phyloP scores from a whole-genome alignment of 2,329 filamentous ascomycete species.

The Teratosphaeria epicoccoides region DNA sequence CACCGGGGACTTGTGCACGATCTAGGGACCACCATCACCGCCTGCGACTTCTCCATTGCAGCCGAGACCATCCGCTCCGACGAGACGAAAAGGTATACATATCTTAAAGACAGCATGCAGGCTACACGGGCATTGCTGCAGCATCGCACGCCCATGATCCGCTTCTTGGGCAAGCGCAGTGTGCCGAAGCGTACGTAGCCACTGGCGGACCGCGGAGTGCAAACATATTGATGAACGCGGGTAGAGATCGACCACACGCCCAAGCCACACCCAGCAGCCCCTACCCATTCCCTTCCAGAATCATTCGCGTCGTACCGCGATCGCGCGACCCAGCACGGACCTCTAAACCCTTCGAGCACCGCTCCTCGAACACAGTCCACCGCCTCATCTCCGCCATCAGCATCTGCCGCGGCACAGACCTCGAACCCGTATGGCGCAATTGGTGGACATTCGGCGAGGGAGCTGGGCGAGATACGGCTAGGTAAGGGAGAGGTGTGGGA shows the following conservation, averaged over 20 bases:
- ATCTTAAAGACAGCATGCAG: slow-evolving; percentile 27
- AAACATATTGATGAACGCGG: slow-evolving; percentile 3
- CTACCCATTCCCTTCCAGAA: slow-evolving; percentile 52
- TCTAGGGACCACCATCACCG: neutral
- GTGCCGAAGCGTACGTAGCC: slow-evolving; percentile 32
- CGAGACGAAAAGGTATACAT: neutral
- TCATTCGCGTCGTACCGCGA: slow-evolving; percentile 69
- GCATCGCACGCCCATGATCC: slow-evolving; percentile 41
- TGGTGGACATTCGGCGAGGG: slow-evolving; percentile 55
- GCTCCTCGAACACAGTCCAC: neutral
- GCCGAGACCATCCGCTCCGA: neutral
- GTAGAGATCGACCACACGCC: slow-evolving; percentile 65
- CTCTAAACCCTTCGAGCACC: slow-evolving; percentile 35
- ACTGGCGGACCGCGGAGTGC: neutral
- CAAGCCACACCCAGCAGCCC: slow-evolving; percentile 61
- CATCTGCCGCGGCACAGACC: slow-evolving; percentile 9
- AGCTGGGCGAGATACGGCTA: slow-evolving; percentile 62
- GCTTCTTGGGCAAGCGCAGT: slow-evolving; percentile 40
- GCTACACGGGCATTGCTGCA: slow-evolving; percentile 36
- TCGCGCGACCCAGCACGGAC: slow-evolving; percentile 67
- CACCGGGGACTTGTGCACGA: neutral
- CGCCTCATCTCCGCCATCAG: neutral
- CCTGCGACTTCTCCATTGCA: neutral
- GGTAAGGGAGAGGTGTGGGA: slow-evolving; percentile 74
- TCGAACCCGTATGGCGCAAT: slow-evolving; percentile 28